Percentiles rank a stretch among this genome's conserved stretches.
Evolutionary conservation across 352 stramenopile genomes (phyloP).

Genomic region (Blastocystis sp.): DNA sequence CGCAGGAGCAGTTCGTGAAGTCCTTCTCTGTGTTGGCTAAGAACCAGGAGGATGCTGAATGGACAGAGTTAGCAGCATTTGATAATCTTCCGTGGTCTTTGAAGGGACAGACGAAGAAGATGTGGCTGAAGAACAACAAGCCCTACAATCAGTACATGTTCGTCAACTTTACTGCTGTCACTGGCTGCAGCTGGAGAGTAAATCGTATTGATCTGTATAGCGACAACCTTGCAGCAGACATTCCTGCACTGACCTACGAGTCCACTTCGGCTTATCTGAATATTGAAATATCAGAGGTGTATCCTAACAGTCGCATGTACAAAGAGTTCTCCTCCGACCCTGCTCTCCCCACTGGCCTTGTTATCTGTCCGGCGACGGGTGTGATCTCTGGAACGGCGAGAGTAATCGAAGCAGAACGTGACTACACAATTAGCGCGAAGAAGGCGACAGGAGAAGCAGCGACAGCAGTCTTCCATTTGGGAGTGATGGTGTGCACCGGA

Average conservation of each 20-base stretch:
- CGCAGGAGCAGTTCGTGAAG: not conserved
- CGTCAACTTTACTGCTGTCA: not conserved
- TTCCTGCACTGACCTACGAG: not conserved
- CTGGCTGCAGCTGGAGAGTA: not conserved
- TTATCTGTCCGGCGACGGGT: not conserved
- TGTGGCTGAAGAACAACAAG: not conserved
- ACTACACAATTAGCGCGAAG: conserved; percentile 29
- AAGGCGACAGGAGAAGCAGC: not conserved
- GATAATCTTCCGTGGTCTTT: not conserved
- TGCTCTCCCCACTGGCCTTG: not conserved
- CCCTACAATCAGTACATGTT: conserved; percentile 17
- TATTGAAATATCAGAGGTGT: conserved; percentile 26
- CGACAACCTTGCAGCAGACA: not conserved
- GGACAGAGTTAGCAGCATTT: not conserved
- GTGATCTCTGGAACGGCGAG: not conserved
- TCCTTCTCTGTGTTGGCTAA: not conserved
- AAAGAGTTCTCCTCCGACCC: not conserved
- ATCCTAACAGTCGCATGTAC: not conserved
- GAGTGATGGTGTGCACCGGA: not conserved
- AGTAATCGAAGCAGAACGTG: not conserved
- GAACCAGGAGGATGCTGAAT: not conserved
- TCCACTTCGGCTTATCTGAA: not conserved
- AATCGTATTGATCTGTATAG: not conserved
- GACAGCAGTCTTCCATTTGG: not conserved
- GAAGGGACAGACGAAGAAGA: not conserved